A percentile compares a stretch with the other conserved stretches of the same genome.
Conservation (phyloP, 345 rosid species). For the Theobroma cacao region DNA sequence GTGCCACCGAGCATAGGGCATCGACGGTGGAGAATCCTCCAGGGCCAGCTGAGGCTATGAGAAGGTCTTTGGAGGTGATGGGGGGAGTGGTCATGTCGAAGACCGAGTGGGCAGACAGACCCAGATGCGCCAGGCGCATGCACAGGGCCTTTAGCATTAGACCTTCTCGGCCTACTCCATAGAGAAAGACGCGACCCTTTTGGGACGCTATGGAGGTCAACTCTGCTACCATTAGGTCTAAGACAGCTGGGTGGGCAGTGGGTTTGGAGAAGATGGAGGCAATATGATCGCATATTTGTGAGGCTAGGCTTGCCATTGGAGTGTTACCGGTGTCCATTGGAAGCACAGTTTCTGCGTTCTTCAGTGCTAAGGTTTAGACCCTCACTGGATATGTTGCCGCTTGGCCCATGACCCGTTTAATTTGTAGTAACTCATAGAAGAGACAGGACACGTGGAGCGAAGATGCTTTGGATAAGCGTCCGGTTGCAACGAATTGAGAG, state of each 20-base stretch:
- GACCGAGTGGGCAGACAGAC: conserved; percentile 70
- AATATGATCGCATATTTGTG: conserved; percentile 59
- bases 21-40: conserved; percentile 88
- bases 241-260: conserved; percentile 44
- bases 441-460: not conserved
- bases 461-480: not conserved
- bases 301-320: conserved; percentile 36
- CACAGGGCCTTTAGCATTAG: conserved; percentile 83
- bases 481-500: not conserved
- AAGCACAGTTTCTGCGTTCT: too few species aligned
- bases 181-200: conserved; percentile 58
- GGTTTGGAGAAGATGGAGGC: conserved; percentile 60
- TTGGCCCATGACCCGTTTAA: not conserved
- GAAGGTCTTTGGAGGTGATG: conserved; percentile 57
- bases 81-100: conserved; percentile 89
- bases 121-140: conserved; percentile 84
- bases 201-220: conserved; percentile 44
- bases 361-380: too few species aligned
- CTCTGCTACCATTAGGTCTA: conserved; percentile 50
- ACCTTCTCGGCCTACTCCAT: conserved; percentile 88
- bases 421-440: not conserved
- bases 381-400: too few species aligned
- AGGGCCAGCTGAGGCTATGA: conserved; percentile 77
- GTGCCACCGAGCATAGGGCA: conserved; percentile 67
- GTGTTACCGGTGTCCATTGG: conserved; percentile 14